Evolutionary conservation across 108 stramenopile genomes (phyloP).

Genomic region (Cyclotella choctawhatcheeana): DNA sequence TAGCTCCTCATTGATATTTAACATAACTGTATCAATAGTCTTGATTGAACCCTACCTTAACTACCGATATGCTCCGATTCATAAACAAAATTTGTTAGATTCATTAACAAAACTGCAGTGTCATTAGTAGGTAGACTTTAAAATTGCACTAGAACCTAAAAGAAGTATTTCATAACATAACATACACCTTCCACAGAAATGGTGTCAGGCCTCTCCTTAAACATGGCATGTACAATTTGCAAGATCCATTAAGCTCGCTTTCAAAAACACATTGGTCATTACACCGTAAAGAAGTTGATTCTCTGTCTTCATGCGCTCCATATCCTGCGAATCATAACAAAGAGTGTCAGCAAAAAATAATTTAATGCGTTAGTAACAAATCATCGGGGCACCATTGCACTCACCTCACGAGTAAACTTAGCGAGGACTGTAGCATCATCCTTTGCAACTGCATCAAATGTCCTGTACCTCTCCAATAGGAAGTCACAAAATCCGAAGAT

Average conservation of each 20-base stretch:
- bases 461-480: constrained; percentile 63
- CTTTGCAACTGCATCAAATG: constrained; percentile 60
- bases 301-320: constrained; percentile 57
- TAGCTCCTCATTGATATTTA: neutral
- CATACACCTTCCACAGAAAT: neutral
- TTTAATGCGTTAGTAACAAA: too few species aligned
- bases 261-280: constrained; percentile 67
- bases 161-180: too few species aligned
- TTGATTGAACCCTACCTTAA: neutral
- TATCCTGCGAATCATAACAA: too few species aligned
- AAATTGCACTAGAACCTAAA: neutral
- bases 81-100: neutral
- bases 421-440: constrained; percentile 71
- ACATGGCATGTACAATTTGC: constrained; percentile 48
- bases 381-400: too few species aligned
- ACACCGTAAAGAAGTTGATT: constrained; percentile 54
- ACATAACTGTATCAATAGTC: neutral
- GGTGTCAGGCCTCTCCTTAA: neutral
- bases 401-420: constrained; percentile 53
- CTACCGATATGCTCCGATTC: neutral
- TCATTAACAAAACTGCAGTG: too few species aligned
- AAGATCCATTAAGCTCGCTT: constrained; percentile 71
- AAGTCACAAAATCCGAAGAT: constrained; percentile 85
- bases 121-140: neutral
- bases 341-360: too few species aligned